Conservation (phyloP, 2,329 filamentous ascomycete species). For the Aureobasidium zeae region DNA sequence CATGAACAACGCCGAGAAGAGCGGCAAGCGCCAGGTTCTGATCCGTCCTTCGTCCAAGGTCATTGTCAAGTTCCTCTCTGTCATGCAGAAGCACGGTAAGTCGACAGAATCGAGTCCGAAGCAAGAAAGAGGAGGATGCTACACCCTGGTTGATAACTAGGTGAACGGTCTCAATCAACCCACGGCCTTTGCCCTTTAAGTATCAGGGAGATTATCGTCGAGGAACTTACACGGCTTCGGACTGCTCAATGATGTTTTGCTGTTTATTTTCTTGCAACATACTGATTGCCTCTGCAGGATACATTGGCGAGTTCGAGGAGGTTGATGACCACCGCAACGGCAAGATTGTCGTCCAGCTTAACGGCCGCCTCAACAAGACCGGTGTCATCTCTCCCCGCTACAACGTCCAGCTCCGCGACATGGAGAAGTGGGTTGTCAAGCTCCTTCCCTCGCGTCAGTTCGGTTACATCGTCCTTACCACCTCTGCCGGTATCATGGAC, state of each 20-base stretch:
- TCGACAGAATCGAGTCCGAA: constrained; percentile 6
- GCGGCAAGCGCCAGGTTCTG: constrained; percentile 97
- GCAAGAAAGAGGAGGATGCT: constrained; percentile 15
- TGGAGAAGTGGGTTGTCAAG: constrained; percentile 99
- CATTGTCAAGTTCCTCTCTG: constrained; percentile 97
- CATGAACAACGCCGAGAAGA: constrained; percentile 99
- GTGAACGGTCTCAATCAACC: constrained; percentile 69
- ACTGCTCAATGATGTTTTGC: constrained; percentile 65
- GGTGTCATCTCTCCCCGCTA: constrained; percentile 99
- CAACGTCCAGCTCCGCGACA: constrained; percentile 94
- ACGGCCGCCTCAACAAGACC: constrained; percentile 96
- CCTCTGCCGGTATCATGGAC: constrained; percentile 99
- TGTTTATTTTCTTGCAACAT: constrained; percentile 94
- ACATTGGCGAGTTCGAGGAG: constrained; percentile 99
- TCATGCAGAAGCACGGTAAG: constrained; percentile 99
- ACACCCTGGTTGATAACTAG: constrained; percentile 99
- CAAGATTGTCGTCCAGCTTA: constrained; percentile 99
- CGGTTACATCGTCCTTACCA: constrained; percentile 98
- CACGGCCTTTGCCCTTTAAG: constrained; percentile 99
- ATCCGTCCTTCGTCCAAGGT: constrained; percentile 99
- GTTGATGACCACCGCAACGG: constrained; percentile 98
- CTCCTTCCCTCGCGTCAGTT: constrained; percentile 99
- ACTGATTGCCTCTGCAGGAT: constrained; percentile 60
- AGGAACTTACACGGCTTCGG: constrained; percentile 97
- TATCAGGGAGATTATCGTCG: constrained; percentile 83